These are phyloP conservation scores for Plasmodium falciparum DNA, from an alignment of 169 alveolate genomes.

Conservation along the genomic window DNA sequence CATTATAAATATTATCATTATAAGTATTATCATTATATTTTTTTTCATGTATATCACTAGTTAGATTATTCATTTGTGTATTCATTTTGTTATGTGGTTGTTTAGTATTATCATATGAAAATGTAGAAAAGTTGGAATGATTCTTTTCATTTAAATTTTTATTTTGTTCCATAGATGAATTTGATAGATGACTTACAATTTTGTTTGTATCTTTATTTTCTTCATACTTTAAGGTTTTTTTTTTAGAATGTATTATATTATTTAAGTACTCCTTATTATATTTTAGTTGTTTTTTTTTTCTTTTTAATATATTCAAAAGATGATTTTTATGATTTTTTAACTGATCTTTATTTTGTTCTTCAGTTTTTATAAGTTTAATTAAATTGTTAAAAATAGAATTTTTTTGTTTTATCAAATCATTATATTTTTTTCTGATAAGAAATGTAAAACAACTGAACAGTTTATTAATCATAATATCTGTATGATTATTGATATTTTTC, in stretches of 20 bases:
- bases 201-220: too few species aligned
- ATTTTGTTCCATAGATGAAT: too few species aligned
- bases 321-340: slow-evolving; percentile 38
- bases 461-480: slow-evolving; percentile 44
- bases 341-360: slow-evolving; percentile 60
- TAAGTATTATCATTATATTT: too few species aligned
- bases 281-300: slow-evolving; percentile 38
- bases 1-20: too few species aligned
- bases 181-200: too few species aligned
- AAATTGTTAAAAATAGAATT: slow-evolving; percentile 33
- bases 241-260: slow-evolving; percentile 27
- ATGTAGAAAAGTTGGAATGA: neutral
- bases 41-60: too few species aligned
- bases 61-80: too few species aligned
- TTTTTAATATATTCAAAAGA: slow-evolving; percentile 39
- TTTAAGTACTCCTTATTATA: slow-evolving; percentile 38
- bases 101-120: too few species aligned
- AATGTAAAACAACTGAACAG: slow-evolving; percentile 22
- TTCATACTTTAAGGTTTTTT: neutral
- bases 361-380: slow-evolving; percentile 52
- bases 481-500: slow-evolving; percentile 17
- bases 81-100: too few species aligned
- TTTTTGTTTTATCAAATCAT: slow-evolving; percentile 41
- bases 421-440: slow-evolving; percentile 24
- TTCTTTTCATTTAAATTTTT: neutral